Conservation (phyloP, 148 eudicot species). For the Agrostemma githago region DNA sequence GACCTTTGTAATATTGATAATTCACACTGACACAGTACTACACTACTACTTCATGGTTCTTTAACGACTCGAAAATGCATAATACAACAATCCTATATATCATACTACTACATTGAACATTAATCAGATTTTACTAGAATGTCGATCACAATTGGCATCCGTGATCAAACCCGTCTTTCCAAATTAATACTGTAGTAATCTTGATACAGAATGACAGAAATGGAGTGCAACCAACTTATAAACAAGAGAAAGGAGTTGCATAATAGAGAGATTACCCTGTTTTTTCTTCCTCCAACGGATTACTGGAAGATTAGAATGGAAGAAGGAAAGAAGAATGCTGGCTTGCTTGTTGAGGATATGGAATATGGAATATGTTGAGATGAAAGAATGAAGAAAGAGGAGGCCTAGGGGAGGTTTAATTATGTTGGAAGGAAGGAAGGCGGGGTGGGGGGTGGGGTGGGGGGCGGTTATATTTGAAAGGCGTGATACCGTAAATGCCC, state of each 20-base stretch:
- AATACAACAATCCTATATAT: too few species aligned
- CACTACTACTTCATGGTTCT: too few species aligned
- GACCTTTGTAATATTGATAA: not conserved
- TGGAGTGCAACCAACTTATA: not conserved
- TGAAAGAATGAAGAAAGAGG: not conserved
- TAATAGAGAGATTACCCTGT: slow-evolving; percentile 1
- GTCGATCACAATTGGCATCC: not conserved
- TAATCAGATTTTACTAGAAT: too few species aligned
- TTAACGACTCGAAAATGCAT: too few species aligned
- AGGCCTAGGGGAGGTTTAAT: not conserved
- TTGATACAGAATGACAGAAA: not conserved
- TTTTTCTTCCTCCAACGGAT: not conserved
- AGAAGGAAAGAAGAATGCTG: not conserved
- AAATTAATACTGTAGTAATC: not conserved
- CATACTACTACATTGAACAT: too few species aligned
- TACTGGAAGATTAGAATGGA: not conserved
- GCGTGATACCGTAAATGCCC: slow-evolving; percentile 6
- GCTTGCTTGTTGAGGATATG: not conserved
- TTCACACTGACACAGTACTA: too few species aligned
- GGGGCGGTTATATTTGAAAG: slow-evolving; percentile 18
- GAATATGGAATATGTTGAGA: not conserved
- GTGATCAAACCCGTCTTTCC: not conserved
- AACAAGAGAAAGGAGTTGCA: not conserved
- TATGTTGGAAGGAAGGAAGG: not conserved
- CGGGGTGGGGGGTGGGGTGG: not conserved